Conservation (phyloP, 345 rosid genomes). For the Populus simonii region DNA sequence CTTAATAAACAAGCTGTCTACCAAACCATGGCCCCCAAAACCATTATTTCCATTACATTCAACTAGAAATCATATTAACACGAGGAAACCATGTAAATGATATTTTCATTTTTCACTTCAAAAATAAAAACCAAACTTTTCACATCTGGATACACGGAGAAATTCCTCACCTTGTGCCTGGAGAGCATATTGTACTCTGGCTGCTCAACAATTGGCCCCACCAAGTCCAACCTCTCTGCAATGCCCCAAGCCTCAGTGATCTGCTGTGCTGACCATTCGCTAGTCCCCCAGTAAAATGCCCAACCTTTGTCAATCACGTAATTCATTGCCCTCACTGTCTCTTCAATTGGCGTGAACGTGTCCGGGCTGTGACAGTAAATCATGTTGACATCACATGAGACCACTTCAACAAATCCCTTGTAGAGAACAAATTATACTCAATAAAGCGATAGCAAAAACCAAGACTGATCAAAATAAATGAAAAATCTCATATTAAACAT, state of each 20-base stretch:
- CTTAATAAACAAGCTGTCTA: no score
- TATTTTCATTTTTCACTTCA: neutral
- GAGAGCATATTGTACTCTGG: conserved; percentile 87
- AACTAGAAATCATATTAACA: neutral
- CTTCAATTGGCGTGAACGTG: conserved; percentile 79
- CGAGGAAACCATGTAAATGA: neutral
- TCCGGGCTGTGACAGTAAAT: conserved; percentile 63
- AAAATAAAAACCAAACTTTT: neutral
- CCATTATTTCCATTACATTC: neutral
- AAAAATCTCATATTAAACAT: neutral
- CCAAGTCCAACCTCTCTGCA: conserved; percentile 78
- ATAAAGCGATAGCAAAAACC: neutral
- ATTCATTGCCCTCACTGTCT: conserved; percentile 96
- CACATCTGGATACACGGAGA: neutral
- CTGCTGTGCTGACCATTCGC: conserved; percentile 98
- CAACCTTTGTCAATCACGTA: conserved; percentile 91
- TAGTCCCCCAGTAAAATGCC: conserved; percentile 99
- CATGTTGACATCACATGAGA: conserved; percentile 1
- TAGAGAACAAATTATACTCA: neutral
- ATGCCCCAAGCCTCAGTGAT: conserved; percentile 96
- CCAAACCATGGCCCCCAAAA: neutral
- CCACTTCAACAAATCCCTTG: neutral
- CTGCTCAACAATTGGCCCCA: conserved; percentile 96
- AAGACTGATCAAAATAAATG: neutral
- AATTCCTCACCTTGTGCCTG: conserved; percentile 70